phyloP scores from a whole-genome alignment of 2,329 filamentous ascomycete genomes.

The Didymella sp. region DNA sequence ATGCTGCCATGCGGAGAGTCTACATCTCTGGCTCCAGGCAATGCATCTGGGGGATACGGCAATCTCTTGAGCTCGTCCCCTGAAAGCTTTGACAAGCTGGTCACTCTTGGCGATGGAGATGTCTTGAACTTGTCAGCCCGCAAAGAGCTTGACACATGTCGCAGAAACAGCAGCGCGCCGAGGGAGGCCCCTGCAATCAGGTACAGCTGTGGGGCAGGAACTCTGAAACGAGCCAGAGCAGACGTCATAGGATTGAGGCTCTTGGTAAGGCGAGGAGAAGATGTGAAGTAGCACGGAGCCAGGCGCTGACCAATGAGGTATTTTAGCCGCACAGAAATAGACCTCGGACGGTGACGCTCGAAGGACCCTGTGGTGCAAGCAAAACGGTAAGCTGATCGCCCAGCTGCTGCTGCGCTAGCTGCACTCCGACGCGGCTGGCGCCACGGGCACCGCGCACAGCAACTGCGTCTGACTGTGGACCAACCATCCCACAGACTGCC shows the following conservation, averaged over 20 bases:
- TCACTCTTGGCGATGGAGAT: conserved; percentile 40
- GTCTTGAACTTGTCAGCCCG: conserved; percentile 22
- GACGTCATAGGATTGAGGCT: conserved; percentile 19
- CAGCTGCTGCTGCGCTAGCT: conserved; percentile 14
- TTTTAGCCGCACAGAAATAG: conserved; percentile 27
- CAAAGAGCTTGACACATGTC: conserved; percentile 30
- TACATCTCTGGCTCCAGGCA: conserved; percentile 74
- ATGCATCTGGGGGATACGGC: conserved; percentile 71
- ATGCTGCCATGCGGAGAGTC: conserved; percentile 73
- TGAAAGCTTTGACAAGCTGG: conserved; percentile 36
- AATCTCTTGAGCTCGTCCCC: conserved; percentile 31
- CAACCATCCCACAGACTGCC: background rate
- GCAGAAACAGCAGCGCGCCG: conserved; percentile 33
- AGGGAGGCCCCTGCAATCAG: conserved; percentile 39
- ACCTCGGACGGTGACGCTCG: conserved; percentile 5
- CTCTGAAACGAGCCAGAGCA: conserved; percentile 25
- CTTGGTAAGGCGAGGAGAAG: conserved; percentile 21
- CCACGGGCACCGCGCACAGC: conserved; percentile 8
- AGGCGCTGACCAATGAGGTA: conserved; percentile 27
- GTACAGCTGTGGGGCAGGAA: conserved; percentile 28
- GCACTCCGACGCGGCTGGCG: conserved; percentile 8
- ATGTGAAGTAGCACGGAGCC: conserved; percentile 9
- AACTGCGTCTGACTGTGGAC: background rate
- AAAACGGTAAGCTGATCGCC: conserved; percentile 14
- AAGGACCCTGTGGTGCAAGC: conserved; percentile 7